Evolutionary conservation across 805 yeast genomes (phyloP).

Genomic region (Jamesozyma gamospora): DNA sequence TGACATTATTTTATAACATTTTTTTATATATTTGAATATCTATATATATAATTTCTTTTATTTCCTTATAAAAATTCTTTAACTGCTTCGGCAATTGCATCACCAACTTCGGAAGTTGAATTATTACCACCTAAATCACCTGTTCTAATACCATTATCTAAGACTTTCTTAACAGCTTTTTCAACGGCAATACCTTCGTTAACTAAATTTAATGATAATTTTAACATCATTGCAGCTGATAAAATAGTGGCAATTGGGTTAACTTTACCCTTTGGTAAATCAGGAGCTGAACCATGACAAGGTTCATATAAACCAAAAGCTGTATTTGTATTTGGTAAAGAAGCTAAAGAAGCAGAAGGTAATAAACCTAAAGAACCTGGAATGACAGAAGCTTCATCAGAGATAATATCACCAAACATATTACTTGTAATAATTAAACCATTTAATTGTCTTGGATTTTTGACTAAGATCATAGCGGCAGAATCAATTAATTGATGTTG

Average conservation of each 20-base stretch:
- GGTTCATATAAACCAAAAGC: conserved; percentile 98
- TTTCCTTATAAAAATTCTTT: conserved; percentile 36
- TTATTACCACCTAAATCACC: conserved; percentile 80
- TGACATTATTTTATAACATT: background rate
- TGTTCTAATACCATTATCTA: conserved; percentile 80
- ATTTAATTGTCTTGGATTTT: conserved; percentile 81
- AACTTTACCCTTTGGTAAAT: conserved; percentile 74
- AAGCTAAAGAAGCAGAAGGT: conserved; percentile 90
- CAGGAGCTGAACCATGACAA: conserved; percentile 98
- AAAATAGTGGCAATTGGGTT: conserved; percentile 93
- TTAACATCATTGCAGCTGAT: conserved; percentile 96
- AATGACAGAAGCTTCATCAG: conserved; percentile 95
- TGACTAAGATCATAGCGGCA: conserved; percentile 95
- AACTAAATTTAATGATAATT: conserved; percentile 72
- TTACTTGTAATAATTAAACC: conserved; percentile 89
- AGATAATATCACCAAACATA: conserved; percentile 97
- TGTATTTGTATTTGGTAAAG: conserved; percentile 88
- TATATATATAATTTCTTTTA: background rate
- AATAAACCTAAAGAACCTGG: conserved; percentile 95
- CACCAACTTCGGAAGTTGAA: conserved; percentile 86
- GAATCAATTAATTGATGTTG: conserved; percentile 97
- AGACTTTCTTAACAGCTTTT: conserved; percentile 71
- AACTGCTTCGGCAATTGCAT: conserved; percentile 75
- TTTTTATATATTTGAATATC: background rate
- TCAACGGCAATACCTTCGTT: conserved; percentile 85